These are phyloP conservation scores for Metschnikowia baotianmanensis DNA, from an alignment of 805 yeast genomes.

Conservation along the genomic window DNA sequence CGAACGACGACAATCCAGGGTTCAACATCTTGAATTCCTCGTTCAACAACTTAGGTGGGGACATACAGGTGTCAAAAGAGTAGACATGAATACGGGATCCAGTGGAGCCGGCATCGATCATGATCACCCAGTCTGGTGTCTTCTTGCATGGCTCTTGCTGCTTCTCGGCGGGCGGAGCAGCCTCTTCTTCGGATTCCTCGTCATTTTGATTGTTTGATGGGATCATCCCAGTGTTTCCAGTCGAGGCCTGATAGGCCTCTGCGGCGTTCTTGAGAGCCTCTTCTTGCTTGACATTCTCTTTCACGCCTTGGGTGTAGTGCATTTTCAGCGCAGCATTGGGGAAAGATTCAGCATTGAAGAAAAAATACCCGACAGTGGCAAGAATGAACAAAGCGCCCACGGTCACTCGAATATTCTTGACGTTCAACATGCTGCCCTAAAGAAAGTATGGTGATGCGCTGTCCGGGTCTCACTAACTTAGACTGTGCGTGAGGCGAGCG, in stretches of 20 bases:
- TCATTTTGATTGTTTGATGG: background rate
- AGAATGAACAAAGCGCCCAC: conserved; percentile 51
- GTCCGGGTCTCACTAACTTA: background rate
- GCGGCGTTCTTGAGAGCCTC: conserved; percentile 33
- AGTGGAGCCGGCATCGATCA: conserved; percentile 98
- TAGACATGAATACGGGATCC: conserved; percentile 96
- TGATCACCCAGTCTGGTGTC: conserved; percentile 69
- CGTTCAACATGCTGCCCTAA: conserved; percentile 29
- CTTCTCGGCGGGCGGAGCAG: conserved; percentile 1
- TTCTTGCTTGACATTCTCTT: conserved; percentile 29
- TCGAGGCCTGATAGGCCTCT: conserved; percentile 31
- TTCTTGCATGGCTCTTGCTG: conserved; percentile 21
- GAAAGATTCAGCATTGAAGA: conserved; percentile 41
- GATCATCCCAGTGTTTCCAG: background rate
- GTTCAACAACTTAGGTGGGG: conserved; percentile 75
- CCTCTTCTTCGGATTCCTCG: background rate
- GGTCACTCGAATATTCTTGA: conserved; percentile 51
- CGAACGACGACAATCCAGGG: conserved; percentile 89
- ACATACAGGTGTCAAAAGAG: conserved; percentile 80
- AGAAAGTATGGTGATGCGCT: too few relatives aligned
- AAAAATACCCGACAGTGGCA: conserved; percentile 48
- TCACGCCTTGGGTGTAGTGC: conserved; percentile 15
- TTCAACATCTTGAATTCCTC: conserved; percentile 87
- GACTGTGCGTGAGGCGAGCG: background rate
- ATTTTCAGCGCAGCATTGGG: conserved; percentile 32